Conservation (phyloP, 2,329 filamentous ascomycete species). For the Colletotrichum ledebouriae region DNA sequence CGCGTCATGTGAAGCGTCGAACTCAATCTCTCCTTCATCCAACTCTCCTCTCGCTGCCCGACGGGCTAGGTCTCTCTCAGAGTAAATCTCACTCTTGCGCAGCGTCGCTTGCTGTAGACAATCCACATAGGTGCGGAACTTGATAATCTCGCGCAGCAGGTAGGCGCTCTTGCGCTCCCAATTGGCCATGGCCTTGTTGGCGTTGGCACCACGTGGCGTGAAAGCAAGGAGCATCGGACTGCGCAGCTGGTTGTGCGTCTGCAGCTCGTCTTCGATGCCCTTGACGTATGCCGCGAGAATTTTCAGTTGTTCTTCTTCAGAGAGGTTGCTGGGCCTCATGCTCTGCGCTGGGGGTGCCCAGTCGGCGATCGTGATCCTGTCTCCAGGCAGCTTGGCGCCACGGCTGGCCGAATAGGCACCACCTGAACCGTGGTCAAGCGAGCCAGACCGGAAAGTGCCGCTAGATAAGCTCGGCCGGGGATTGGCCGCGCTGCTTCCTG, state of each 20-base stretch:
- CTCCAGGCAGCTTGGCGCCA: conserved; percentile 78
- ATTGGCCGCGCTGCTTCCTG: conserved; percentile 63
- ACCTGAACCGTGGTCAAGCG: conserved; percentile 69
- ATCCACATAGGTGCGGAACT: conserved; percentile 96
- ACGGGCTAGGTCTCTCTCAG: conserved; percentile 66
- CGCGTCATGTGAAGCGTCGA: conserved; percentile 52
- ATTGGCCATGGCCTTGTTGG: conserved; percentile 88
- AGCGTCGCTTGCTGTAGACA: conserved; percentile 78
- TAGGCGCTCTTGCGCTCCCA: conserved; percentile 98
- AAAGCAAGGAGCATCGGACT: conserved; percentile 91
- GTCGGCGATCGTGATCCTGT: conserved; percentile 85
- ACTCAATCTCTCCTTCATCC: conserved; percentile 56
- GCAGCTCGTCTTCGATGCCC: conserved; percentile 86
- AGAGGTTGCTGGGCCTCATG: conserved; percentile 84
- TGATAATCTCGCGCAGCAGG: conserved; percentile 92
- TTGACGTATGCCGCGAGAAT: conserved; percentile 84
- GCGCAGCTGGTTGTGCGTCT: conserved; percentile 89
- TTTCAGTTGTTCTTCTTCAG: conserved; percentile 84
- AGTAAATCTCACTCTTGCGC: conserved; percentile 79
- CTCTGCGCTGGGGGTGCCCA: conserved; percentile 93
- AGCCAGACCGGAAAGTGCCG: conserved; percentile 66
- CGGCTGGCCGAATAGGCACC: conserved; percentile 55
- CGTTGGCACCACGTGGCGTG: conserved; percentile 85
- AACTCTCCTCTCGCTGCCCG: conserved; percentile 64
- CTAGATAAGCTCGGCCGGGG: conserved; percentile 62